Evolutionary conservation across 2,329 filamentous ascomycete species (phyloP), one percentile per base, ranked within the genome.

Genomic region (Xylariaceae sp.): DNA sequence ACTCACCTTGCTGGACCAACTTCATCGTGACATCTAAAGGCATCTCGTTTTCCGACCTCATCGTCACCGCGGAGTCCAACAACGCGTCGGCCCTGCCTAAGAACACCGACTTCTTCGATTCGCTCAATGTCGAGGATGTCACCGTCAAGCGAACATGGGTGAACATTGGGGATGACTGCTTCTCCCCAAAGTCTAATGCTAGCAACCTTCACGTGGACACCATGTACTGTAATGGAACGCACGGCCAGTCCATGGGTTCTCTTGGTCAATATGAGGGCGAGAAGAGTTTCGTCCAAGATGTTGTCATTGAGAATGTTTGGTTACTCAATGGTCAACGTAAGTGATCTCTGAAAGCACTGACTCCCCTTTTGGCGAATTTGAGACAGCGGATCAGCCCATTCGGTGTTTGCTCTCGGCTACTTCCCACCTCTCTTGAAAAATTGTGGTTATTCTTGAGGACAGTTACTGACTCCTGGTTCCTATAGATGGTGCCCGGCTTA

Each of bases 81-180:
- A 77, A 78, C 8, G 68, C 71, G 4, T 72, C 75, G 40, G 67
- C 74, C 6, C 72, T 79, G 1, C 82, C 84, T 4, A 84, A 84
- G 66, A 87, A 87, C 68, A 86, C 83, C 0, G 84, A 87, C 60
- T 85, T 85, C 37, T 86, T 86, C 69, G 84, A 87, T 72, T 82
- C 82, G 0, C 74, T 83, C 51, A 86, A 85, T 51, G 79, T 84
- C 28, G 78, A 84, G 48, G 78, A 78, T 0, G 69, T 87, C 6
- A 79, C 71, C 0, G 79, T 85, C 16, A 78, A 78, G 54, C 77
- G 81, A 23, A 73, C 77, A 1, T 79, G 77, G 68, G 76, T 83
- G 21, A 79, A 84, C 50, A 80, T 81, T 37, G 82, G 80, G n/a
- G 81, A 86, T 56, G 84, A 86, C 68, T 86, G 83, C 68, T 85